phyloP scores from a whole-genome alignment of 2,329 filamentous ascomycete genomes.

The Aspergillus sp. region DNA sequence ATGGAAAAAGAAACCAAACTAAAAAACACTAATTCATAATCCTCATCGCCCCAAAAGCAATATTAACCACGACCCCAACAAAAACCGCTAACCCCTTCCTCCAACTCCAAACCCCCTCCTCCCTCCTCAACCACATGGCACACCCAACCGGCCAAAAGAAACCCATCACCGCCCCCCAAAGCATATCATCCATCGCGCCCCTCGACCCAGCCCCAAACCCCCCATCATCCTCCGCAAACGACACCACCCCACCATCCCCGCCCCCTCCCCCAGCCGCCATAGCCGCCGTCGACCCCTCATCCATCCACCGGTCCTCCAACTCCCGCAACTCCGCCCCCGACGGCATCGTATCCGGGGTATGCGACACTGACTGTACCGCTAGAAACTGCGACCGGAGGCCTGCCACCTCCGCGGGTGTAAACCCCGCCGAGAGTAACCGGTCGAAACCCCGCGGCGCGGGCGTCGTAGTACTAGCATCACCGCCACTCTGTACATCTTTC shows the following conservation, averaged over 20 bases:
- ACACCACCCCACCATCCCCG: constrained; percentile 28
- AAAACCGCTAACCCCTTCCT: constrained; percentile 84
- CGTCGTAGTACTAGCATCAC: constrained; percentile 46
- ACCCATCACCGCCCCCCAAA: constrained; percentile 85
- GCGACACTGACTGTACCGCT: constrained; percentile 76
- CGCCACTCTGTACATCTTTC: constrained; percentile 10
- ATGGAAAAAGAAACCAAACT: constrained; percentile 5
- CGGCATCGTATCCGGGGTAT: constrained; percentile 88
- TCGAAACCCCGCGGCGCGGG: constrained; percentile 80
- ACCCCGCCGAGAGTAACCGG: constrained; percentile 76
- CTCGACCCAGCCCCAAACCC: constrained; percentile 43
- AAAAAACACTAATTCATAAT: constrained; percentile 47
- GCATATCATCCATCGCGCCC: constrained; percentile 76
- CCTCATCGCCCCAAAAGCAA: constrained; percentile 71
- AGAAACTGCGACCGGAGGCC: constrained; percentile 86
- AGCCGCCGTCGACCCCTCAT: constrained; percentile 56
- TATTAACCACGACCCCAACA: constrained; percentile 78
- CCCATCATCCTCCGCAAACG: constrained; percentile 40
- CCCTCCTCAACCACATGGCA: constrained; percentile 78
- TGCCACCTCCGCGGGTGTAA: constrained; percentile 79
- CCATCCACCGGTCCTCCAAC: constrained; percentile 90
- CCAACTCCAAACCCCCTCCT: constrained; percentile 84
- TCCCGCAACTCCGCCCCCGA: constrained; percentile 71
- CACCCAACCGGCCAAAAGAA: constrained; percentile 95
- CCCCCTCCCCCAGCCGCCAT: constrained; percentile 41